A percentile compares a stretch with the other conserved stretches of the same genome.
Evolutionary conservation across 257 asterid species (phyloP).

Genomic region (Anisodus acutangulus): DNA sequence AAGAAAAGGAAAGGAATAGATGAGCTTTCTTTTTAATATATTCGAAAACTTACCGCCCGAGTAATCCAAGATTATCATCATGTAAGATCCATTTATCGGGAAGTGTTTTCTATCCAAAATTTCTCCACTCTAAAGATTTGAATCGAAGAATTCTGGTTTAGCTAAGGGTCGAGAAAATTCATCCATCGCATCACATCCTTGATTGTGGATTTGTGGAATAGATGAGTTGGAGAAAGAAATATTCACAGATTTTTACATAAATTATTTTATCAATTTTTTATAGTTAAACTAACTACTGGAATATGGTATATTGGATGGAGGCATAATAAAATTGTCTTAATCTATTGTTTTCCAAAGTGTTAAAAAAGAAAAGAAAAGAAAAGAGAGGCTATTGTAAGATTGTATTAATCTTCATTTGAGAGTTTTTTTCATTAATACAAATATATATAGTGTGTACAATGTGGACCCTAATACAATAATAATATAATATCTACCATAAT

Average conservation of each 20-base stretch:
- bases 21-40: neutral
- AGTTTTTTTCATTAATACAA: no score
- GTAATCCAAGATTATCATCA: no score
- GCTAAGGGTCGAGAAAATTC: neutral
- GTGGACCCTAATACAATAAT: no score
- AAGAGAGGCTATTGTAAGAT: no score
- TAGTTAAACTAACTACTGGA: neutral
- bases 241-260: neutral
- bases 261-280: neutral
- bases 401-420: no score
- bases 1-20: neutral
- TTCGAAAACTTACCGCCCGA: neutral
- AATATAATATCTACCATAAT: no score
- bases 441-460: no score
- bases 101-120: neutral
- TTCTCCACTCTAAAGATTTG: neutral
- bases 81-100: neutral
- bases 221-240: neutral
- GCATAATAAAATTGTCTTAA: no score
- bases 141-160: neutral
- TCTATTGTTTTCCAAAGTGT: no score
- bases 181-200: neutral
- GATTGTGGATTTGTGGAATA: neutral
- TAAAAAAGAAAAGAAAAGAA: no score
- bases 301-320: neutral